phyloP scores from a whole-genome alignment of 1,284 basidiomycete genomes.

The Paramarasmius palmivorus region DNA sequence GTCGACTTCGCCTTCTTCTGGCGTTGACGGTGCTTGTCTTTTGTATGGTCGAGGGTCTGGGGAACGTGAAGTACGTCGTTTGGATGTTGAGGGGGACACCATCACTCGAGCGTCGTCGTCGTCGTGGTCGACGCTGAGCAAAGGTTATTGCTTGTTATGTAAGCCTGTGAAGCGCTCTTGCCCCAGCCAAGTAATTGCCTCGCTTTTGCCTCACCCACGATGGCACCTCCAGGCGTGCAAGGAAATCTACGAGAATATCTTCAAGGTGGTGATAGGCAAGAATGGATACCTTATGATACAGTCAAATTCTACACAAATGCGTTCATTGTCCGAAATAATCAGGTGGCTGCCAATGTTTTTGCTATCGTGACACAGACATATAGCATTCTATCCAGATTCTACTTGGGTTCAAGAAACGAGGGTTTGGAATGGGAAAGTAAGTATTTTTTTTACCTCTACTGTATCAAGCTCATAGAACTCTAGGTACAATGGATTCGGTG shows the following conservation, averaged over 20 bases:
- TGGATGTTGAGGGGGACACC: slow-evolving; percentile 29
- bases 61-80: slow-evolving; percentile 57
- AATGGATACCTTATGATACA: slow-evolving; percentile 42
- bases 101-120: neutral
- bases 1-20: slow-evolving; percentile 79
- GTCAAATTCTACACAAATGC: slow-evolving; percentile 59
- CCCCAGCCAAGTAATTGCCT: too few species aligned
- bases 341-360: slow-evolving; percentile 24
- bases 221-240: slow-evolving; percentile 33
- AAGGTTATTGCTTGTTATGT: neutral
- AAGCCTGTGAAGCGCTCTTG: neutral
- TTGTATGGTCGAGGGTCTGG: slow-evolving; percentile 53
- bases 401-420: slow-evolving; percentile 72
- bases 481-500: slow-evolving; percentile 72
- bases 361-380: neutral
- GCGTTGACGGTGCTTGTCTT: slow-evolving; percentile 61
- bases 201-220: too few species aligned
- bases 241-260: slow-evolving; percentile 27
- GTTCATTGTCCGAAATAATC: slow-evolving; percentile 48
- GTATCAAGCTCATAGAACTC: neutral
- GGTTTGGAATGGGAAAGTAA: slow-evolving; percentile 62
- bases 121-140: slow-evolving; percentile 4
- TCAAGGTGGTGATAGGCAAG: slow-evolving; percentile 35
- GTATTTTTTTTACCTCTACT: slow-evolving; percentile 22
- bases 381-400: slow-evolving; percentile 39